Base-by-base conservation (phyloP, 495 filamentous ascomycete species). In the Pyronema domesticum region DNA sequence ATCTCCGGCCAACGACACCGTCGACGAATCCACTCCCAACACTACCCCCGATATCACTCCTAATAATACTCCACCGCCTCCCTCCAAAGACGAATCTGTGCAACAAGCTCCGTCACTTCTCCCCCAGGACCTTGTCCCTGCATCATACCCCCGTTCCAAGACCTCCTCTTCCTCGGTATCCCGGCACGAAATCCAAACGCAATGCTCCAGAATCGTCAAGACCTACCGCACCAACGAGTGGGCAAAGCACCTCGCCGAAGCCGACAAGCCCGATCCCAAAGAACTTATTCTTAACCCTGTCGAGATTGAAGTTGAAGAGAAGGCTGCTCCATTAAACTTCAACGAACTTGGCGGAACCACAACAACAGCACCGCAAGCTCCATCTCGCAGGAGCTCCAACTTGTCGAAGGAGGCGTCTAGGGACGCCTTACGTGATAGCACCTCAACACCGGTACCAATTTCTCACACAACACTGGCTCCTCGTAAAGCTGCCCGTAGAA, bases 211-310 rank as follows among this genome's bases (percentile, higher is more conserved):
- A 51, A 73, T 94, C 9, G 79, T 86, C 0, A 72, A 83, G 62
- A 83, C 81, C 0, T 95, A 91, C 60, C 78, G 89, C 46, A 95
- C 88, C 5, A 94, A 94, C 59, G 89, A 96, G 70, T 96, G 89
- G 89, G 87, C 89, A 0, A 95, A 95, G 62, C 86, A 95, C 67
- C 70, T 94, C 15, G 77, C 80, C 33, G 68, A 74, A 42, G 89
- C 89, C 4, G 89, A 95, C 14, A 69, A 68, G 3, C 88, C 86
- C 19, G 80, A 84, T n/a, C 60, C 78, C 5, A 84, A 89, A 11
- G 72, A 74, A 1, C 65, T 84, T 6, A 37, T 19, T 49, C 18
- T 45, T 71, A 6, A 64, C 70, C 34, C 69, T 75, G 56, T 69
- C 34, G 46, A 59, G 3, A 54, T 61, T 0, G 67, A 70, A 23